Conservation (phyloP, 2,329 filamentous ascomycete species). For the Lanzia echinophila region DNA sequence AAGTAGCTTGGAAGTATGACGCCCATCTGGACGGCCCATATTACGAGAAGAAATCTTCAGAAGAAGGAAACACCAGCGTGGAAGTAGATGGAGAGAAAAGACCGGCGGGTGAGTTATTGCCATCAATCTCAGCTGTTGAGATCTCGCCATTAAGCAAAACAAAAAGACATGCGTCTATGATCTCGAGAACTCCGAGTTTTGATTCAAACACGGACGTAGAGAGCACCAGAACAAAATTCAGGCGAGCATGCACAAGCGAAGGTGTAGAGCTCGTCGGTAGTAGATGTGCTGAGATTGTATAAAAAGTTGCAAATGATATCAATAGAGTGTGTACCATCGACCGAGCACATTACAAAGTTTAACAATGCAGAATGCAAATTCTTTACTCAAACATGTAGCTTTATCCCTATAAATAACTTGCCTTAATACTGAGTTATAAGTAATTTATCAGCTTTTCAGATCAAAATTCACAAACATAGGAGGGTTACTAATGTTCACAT, state of each 20-base stretch:
- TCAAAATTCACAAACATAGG: too few species aligned
- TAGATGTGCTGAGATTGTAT: constrained; percentile 26
- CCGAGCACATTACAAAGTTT: not conserved
- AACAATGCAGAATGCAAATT: too few species aligned
- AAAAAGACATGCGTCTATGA: constrained; percentile 48
- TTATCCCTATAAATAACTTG: too few species aligned
- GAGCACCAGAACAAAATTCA: constrained; percentile 22
- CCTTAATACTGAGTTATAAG: too few species aligned
- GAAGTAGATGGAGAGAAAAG: constrained; percentile 9
- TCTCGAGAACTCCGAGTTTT: constrained; percentile 43
- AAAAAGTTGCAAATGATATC: constrained; percentile 1
- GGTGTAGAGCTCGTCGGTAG: constrained; percentile 23
- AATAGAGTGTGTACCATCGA: not conserved
- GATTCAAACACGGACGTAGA: constrained; percentile 33
- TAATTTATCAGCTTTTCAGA: too few species aligned
- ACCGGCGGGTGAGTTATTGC: constrained; percentile 41
- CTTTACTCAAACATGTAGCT: too few species aligned
- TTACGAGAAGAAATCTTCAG: not conserved
- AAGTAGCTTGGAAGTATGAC: constrained; percentile 49
- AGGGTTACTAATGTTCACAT: too few species aligned
- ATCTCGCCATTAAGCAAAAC: constrained; percentile 25
- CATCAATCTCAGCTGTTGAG: constrained; percentile 13
- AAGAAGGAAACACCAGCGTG: not conserved
- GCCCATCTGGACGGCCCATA: constrained; percentile 39
- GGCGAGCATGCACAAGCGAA: constrained; percentile 19